Percentiles rank a stretch among this genome's conserved stretches.
Evolutionary conservation across 1,284 basidiomycete genomes (phyloP).

Genomic region (Malassezia nana): DNA sequence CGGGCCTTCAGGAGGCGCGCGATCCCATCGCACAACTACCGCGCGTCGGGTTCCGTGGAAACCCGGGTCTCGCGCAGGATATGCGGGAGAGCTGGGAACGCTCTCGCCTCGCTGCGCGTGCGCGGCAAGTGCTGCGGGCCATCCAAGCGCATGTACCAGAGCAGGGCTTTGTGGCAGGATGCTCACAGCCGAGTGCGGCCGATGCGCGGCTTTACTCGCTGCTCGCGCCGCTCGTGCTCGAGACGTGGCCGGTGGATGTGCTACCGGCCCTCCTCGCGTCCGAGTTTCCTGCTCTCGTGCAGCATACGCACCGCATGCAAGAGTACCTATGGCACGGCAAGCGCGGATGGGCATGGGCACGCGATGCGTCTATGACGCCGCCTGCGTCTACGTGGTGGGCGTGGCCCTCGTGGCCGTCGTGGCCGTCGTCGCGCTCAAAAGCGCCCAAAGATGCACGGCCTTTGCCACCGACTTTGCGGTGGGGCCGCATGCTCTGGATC

Average conservation of each 20-base stretch:
- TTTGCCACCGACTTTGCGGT: constrained; percentile 16
- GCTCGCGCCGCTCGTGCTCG: constrained; percentile 26
- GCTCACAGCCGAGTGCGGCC: constrained; percentile 11
- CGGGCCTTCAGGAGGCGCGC: constrained; percentile 20
- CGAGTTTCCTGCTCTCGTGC: constrained; percentile 19
- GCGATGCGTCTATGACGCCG: constrained; percentile 2
- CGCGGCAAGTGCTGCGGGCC: constrained; percentile 20
- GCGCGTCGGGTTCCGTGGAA: neutral
- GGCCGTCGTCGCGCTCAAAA: constrained; percentile 11
- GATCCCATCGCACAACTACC: constrained; percentile 16
- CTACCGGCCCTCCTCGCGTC: constrained; percentile 17
- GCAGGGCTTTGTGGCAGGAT: neutral
- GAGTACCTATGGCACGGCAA: constrained; percentile 15
- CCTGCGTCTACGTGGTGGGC: neutral
- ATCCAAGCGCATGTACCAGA: constrained; percentile 13
- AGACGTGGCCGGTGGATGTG: constrained; percentile 17
- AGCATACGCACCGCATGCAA: constrained; percentile 15
- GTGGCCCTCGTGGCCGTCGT: constrained; percentile 13
- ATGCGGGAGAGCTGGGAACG: constrained; percentile 15
- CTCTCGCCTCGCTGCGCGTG: constrained; percentile 14
- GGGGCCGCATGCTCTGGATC: constrained; percentile 28
- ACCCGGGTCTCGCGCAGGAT: neutral
- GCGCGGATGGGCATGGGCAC: constrained; percentile 10
- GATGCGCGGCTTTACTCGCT: constrained; percentile 27
- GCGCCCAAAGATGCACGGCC: neutral